Percentiles rank a stretch among this genome's conserved stretches.
Conservation (phyloP, 306 rosid species). For the Casuarina equisetifolia region DNA sequence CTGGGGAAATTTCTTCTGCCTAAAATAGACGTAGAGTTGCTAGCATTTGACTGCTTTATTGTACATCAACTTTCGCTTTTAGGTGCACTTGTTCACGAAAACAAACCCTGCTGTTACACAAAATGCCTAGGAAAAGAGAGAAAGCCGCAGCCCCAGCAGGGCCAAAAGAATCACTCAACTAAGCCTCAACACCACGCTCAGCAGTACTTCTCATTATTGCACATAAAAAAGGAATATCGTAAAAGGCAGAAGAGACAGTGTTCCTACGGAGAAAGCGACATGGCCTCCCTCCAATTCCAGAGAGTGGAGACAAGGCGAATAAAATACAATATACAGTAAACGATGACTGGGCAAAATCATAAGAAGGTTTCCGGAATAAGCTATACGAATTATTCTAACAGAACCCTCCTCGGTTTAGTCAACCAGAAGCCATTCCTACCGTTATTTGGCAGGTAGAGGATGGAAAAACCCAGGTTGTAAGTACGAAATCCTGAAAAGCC, state of each 20-base stretch:
- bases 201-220: slow-evolving; percentile 9
- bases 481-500: too few relatives aligned
- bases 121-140: slow-evolving; percentile 4
- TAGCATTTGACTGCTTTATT: slow-evolving; percentile 53
- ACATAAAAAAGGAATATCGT: not conserved
- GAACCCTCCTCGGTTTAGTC: slow-evolving; percentile 18
- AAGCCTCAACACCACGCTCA: not conserved
- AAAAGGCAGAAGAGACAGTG: not conserved
- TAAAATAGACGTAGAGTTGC: slow-evolving; percentile 22
- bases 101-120: slow-evolving; percentile 5
- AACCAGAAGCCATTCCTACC: slow-evolving; percentile 15
- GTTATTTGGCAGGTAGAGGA: not conserved
- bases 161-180: slow-evolving; percentile 30
- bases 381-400: not conserved
- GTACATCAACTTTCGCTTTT: slow-evolving; percentile 40
- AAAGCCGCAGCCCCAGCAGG: slow-evolving; percentile 20
- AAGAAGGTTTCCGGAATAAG: slow-evolving; percentile 1
- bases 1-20: slow-evolving; percentile 31
- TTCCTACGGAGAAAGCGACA: slow-evolving; percentile 17
- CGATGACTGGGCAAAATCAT: slow-evolving; percentile 24
- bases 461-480: too few relatives aligned
- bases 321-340: slow-evolving; percentile 6
- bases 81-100: slow-evolving; percentile 24
- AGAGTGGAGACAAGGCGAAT: slow-evolving; percentile 37
- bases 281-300: slow-evolving; percentile 35